Evolutionary conservation across 2,329 filamentous ascomycete genomes (phyloP).

Genomic region (Paraphoma sp.): DNA sequence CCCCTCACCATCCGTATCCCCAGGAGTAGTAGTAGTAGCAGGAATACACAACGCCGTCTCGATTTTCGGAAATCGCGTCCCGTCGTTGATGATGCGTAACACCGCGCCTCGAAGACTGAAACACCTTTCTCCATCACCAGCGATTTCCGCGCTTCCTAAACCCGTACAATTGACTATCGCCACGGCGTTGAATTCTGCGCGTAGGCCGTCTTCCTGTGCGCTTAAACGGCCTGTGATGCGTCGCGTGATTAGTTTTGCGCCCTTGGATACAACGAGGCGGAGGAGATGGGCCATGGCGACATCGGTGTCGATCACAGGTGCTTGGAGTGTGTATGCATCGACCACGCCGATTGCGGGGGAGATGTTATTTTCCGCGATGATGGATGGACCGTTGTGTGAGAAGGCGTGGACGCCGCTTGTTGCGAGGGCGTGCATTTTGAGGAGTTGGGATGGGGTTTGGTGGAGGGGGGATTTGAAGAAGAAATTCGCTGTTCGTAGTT

Average conservation of each 20-base stretch:
- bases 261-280: constrained; percentile 51
- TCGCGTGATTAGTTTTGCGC: constrained; percentile 49
- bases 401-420: constrained; percentile 50
- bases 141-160: constrained; percentile 46
- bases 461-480: constrained; percentile 49
- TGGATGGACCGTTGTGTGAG: constrained; percentile 29
- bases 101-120: constrained; percentile 55
- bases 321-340: constrained; percentile 55
- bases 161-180: constrained; percentile 56
- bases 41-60: constrained; percentile 51
- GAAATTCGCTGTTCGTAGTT: constrained; percentile 49
- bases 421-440: constrained; percentile 53
- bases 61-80: constrained; percentile 51
- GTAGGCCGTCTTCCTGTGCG: constrained; percentile 44
- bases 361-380: constrained; percentile 45
- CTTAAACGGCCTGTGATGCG: constrained; percentile 48
- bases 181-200: constrained; percentile 39
- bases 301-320: constrained; percentile 57
- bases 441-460: constrained; percentile 38
- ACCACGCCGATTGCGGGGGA: constrained; percentile 45
- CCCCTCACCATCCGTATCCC: constrained; percentile 42
- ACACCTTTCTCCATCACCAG: constrained; percentile 44
- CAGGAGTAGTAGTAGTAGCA: constrained; percentile 16
- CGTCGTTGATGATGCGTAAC: constrained; percentile 56
- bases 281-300: constrained; percentile 53